phyloP scores from a whole-genome alignment of 192 early-diverging fungal genomes.

The Podila epicladia region DNA sequence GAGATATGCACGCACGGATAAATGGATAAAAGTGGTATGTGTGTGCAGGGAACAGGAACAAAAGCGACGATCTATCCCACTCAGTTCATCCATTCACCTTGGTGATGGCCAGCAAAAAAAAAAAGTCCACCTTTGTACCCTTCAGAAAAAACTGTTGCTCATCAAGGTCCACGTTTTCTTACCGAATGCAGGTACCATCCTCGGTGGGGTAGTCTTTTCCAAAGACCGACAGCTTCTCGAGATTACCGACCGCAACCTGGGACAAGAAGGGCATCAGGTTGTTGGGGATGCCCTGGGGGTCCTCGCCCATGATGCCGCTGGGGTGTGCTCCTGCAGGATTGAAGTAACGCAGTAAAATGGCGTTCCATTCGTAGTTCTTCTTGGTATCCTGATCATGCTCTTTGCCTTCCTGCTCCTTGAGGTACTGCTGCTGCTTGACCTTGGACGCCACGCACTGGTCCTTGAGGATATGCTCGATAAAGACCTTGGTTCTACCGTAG shows the following conservation, averaged over 20 bases:
- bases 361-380: constrained; percentile 67
- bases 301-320: constrained; percentile 92
- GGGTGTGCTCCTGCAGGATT: constrained; percentile 95
- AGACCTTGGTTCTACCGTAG: constrained; percentile 97
- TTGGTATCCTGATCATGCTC: neutral
- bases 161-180: neutral
- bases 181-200: constrained; percentile 80
- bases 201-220: constrained; percentile 92
- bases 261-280: constrained; percentile 93
- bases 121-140: neutral
- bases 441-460: constrained; percentile 70
- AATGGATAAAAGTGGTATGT: neutral
- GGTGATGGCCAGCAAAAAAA: neutral
- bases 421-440: constrained; percentile 29
- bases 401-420: constrained; percentile 5
- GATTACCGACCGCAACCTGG: constrained; percentile 87
- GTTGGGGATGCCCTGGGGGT: constrained; percentile 85
- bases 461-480: constrained; percentile 84
- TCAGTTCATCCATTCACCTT: too few relatives aligned
- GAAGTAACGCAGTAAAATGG: constrained; percentile 81
- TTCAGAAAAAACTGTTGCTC: neutral
- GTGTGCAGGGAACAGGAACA: neutral
- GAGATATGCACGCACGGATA: too few relatives aligned
- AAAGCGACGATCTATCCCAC: neutral
- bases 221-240: constrained; percentile 87